phyloP scores from a whole-genome alignment of 768 basidiomycete species.

The Phaffia tasmanica region DNA sequence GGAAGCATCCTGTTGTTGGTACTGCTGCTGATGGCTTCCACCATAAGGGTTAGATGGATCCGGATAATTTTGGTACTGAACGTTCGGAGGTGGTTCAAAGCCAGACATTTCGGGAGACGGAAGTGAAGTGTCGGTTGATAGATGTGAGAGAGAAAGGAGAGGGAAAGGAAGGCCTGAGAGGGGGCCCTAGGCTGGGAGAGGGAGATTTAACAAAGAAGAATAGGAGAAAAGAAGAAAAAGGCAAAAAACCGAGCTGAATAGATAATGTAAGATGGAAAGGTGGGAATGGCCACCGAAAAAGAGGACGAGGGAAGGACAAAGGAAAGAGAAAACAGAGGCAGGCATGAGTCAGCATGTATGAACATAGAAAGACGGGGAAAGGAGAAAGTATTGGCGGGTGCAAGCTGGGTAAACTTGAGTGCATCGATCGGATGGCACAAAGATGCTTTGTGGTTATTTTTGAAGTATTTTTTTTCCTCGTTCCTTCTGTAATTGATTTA shows the following conservation, averaged over 20 bases:
- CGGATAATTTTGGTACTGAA: conserved; percentile 14
- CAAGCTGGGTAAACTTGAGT: too few species aligned
- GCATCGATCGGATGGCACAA: too few species aligned
- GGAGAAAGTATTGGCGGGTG: too few species aligned
- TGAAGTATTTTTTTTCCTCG: too few species aligned
- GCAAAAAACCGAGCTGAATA: not conserved
- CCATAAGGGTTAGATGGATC: conserved; percentile 25
- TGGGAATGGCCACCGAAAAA: not conserved
- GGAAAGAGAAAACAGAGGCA: not conserved
- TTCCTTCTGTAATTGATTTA: too few species aligned
- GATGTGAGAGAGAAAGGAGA: not conserved
- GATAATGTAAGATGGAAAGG: not conserved
- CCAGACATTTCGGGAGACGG: conserved; percentile 2
- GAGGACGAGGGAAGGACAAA: not conserved
- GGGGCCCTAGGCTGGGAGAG: not conserved
- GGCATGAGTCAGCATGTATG: too few species aligned
- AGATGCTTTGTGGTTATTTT: too few species aligned
- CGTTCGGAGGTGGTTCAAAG: conserved; percentile 18
- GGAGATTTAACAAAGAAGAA: not conserved
- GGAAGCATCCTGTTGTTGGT: not conserved
- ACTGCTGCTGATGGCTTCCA: conserved; percentile 6
- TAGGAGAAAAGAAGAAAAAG: not conserved
- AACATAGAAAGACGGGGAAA: too few species aligned
- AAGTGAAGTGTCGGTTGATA: not conserved
- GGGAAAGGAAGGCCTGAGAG: not conserved